Evolutionary conservation across 768 basidiomycete genomes (phyloP).

Genomic region (Xanthoconium stramineum): DNA sequence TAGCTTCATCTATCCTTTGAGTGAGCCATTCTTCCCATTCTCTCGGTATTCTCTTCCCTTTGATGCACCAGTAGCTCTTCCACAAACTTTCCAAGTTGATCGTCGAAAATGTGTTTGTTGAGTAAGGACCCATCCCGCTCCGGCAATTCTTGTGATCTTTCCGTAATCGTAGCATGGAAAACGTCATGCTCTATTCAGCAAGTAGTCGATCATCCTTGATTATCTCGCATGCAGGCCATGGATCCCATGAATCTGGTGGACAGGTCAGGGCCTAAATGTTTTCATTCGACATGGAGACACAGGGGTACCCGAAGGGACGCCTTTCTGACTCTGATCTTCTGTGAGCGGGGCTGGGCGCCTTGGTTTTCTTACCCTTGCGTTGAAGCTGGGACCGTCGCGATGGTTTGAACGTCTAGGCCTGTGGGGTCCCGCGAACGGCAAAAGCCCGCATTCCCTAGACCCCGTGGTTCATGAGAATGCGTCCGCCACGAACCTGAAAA

Average conservation of each 20-base stretch:
- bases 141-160: background rate
- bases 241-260: conserved; percentile 22
- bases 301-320: conserved; percentile 1
- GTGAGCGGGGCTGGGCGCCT: conserved; percentile 8
- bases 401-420: background rate
- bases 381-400: background rate
- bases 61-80: background rate
- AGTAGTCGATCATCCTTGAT: background rate
- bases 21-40: conserved; percentile 3
- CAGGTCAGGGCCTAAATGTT: background rate
- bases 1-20: background rate
- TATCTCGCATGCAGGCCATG: conserved; percentile 15
- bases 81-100: conserved; percentile 2
- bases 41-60: conserved; percentile 5
- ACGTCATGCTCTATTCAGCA: background rate
- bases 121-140: no score
- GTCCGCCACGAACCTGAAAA: background rate
- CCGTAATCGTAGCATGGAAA: conserved; percentile 6
- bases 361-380: conserved; percentile 9
- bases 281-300: conserved; percentile 13
- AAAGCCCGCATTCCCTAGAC: background rate
- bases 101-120: no score
- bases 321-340: conserved; percentile 15
- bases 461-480: background rate
- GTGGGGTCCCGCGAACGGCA: background rate